Evolutionary conservation across 2,329 filamentous ascomycete genomes (phyloP).

Genomic region (Leptographium lundbergii): DNA sequence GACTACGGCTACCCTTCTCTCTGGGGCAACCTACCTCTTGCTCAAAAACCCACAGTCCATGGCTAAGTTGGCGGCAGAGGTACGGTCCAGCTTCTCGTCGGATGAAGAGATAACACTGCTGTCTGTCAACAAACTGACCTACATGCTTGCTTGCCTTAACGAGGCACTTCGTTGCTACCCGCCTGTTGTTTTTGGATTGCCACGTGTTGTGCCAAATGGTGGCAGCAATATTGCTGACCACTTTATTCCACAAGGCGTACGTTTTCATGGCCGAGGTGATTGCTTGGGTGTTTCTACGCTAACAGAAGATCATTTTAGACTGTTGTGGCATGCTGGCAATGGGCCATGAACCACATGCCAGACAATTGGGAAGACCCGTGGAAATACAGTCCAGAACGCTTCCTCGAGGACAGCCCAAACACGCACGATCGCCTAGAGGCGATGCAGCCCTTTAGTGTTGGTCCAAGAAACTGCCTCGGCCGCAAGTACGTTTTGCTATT

Average conservation of each 20-base stretch:
- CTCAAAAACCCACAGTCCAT: slow-evolving; percentile 14
- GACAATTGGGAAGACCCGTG: slow-evolving; percentile 23
- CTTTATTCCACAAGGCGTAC: slow-evolving; percentile 17
- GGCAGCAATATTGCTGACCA: slow-evolving; percentile 19
- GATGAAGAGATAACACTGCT: slow-evolving; percentile 15
- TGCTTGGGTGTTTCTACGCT: neutral
- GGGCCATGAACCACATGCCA: slow-evolving; percentile 20
- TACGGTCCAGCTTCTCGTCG: slow-evolving; percentile 15
- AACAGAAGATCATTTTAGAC: neutral
- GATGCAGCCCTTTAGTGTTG: slow-evolving; percentile 33
- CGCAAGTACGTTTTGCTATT: slow-evolving; percentile 25
- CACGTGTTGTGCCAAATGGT: slow-evolving; percentile 3
- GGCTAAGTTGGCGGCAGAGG: slow-evolving; percentile 14
- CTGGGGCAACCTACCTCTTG: slow-evolving; percentile 18
- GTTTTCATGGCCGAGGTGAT: neutral
- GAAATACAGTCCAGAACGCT: slow-evolving; percentile 17
- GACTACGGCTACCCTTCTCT: slow-evolving; percentile 30
- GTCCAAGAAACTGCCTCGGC: slow-evolving; percentile 36
- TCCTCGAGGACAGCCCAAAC: slow-evolving; percentile 23
- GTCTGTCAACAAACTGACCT: slow-evolving; percentile 6
- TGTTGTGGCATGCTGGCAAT: slow-evolving; percentile 10
- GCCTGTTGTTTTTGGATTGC: slow-evolving; percentile 9
- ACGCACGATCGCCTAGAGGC: slow-evolving; percentile 26
- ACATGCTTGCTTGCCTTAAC: slow-evolving; percentile 10
- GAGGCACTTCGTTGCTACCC: slow-evolving; percentile 10